phyloP scores from a whole-genome alignment of 192 early-diverging fungal species.

The Coemansia sp. region DNA sequence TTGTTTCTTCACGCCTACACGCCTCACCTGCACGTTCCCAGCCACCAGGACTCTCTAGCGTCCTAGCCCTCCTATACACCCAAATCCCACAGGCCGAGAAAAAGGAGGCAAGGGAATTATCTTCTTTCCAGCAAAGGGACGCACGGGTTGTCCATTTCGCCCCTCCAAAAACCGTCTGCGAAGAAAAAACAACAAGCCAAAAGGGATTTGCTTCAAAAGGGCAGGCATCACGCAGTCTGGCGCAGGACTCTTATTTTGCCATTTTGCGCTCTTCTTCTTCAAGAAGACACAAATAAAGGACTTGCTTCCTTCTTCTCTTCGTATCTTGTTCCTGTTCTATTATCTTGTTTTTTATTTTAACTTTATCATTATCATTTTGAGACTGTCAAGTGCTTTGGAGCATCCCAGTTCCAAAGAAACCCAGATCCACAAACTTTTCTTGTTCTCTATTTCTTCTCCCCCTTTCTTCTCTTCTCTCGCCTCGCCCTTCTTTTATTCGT shows the following conservation, averaged over 20 bases:
- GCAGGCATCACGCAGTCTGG: constrained; percentile 7
- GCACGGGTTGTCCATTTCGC: neutral
- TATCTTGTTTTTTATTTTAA: neutral
- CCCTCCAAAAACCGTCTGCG: too few species aligned
- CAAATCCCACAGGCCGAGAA: neutral
- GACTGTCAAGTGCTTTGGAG: neutral
- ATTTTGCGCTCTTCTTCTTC: neutral
- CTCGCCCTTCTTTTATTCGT: neutral
- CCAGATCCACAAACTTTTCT: neutral
- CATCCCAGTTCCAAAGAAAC: too few species aligned
- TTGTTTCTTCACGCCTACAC: neutral
- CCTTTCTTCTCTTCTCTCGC: neutral
- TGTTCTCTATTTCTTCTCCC: neutral
- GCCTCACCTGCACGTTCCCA: neutral
- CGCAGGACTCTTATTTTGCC: constrained; percentile 11
- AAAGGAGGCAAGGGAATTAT: neutral
- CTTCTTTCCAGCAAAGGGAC: constrained; percentile 5
- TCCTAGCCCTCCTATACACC: neutral
- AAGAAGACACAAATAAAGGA: neutral
- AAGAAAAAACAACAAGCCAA: neutral
- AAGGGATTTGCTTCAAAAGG: constrained; percentile 2
- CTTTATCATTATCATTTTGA: neutral
- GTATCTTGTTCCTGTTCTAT: neutral
- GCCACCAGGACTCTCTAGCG: neutral
- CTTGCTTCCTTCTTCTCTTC: constrained; percentile 3